phyloP scores from a whole-genome alignment of 1,284 basidiomycete genomes.

The Anthracocystis walkeri region DNA sequence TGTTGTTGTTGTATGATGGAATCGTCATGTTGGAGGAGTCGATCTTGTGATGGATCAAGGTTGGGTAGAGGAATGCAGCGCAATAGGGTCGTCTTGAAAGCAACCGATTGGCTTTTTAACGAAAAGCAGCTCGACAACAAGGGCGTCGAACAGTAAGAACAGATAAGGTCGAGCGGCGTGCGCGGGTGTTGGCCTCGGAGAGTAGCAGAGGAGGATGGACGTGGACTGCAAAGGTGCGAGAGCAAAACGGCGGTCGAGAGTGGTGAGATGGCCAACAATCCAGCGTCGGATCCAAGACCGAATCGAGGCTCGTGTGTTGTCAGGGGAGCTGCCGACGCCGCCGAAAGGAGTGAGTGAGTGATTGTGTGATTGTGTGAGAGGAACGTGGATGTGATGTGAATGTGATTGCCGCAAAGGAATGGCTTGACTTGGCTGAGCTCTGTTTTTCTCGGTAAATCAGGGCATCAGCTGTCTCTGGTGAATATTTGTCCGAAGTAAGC shows the following conservation, averaged over 20 bases:
- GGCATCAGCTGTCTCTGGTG: slow-evolving; percentile 4
- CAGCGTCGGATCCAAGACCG: neutral
- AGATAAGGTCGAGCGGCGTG: neutral
- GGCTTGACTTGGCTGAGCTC: neutral
- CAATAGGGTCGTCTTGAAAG: no score
- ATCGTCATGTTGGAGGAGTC: slow-evolving; percentile 10
- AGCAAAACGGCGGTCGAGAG: neutral
- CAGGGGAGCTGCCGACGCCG: slow-evolving; percentile 1
- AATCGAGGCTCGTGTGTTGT: slow-evolving; percentile 1
- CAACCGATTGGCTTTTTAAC: neutral
- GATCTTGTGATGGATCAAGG: neutral
- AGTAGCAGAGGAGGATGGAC: neutral
- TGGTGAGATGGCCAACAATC: neutral
- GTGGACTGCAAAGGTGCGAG: no score
- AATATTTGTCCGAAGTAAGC: slow-evolving; percentile 27
- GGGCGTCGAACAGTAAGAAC: neutral
- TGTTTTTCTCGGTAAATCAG: slow-evolving; percentile 23
- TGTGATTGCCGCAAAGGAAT: neutral
- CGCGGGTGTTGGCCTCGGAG: slow-evolving; percentile 4
- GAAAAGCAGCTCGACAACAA: neutral
- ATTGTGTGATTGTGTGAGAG: neutral
- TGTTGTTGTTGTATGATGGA: slow-evolving; percentile 7
- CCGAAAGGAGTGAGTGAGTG: neutral
- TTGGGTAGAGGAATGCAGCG: neutral
- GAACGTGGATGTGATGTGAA: no score